Conservation (phyloP, 768 basidiomycete genomes). For the Kwoniella bestiolae region DNA sequence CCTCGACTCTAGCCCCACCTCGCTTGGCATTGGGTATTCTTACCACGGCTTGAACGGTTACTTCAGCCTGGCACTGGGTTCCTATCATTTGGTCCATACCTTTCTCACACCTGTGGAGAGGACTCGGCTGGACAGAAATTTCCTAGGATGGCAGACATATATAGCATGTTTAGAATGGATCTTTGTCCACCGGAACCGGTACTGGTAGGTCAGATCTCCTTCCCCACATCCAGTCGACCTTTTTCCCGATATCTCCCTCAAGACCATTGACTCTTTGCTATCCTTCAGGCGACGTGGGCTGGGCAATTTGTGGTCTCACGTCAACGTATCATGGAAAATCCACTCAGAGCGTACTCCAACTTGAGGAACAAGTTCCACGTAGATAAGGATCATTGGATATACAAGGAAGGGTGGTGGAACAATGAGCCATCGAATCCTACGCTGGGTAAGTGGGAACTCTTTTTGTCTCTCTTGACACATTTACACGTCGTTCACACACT, state of each 20-base stretch:
- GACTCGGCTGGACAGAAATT: conserved; percentile 47
- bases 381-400: conserved; percentile 45
- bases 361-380: conserved; percentile 43
- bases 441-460: conserved; percentile 24
- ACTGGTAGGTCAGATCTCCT: conserved; percentile 16
- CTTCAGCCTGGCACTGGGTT: conserved; percentile 46
- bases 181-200: conserved; percentile 43
- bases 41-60: conserved; percentile 37
- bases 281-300: conserved; percentile 52
- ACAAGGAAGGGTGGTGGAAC: conserved; percentile 49
- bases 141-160: conserved; percentile 52
- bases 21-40: conserved; percentile 52
- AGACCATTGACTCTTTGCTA: background rate
- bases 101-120: conserved; percentile 41
- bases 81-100: conserved; percentile 53
- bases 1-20: conserved; percentile 47
- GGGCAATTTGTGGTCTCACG: conserved; percentile 54
- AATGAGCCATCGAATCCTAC: conserved; percentile 43
- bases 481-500: background rate
- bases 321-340: conserved; percentile 44
- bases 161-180: conserved; percentile 48
- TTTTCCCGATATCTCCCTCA: background rate
- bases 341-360: conserved; percentile 38
- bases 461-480: background rate
- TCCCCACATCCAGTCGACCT: background rate